A percentile compares a stretch with the other conserved stretches of the same genome.
These are phyloP conservation scores for Solanum chmielewskii DNA, from an alignment of 257 asterid species.

Conservation along the genomic window DNA sequence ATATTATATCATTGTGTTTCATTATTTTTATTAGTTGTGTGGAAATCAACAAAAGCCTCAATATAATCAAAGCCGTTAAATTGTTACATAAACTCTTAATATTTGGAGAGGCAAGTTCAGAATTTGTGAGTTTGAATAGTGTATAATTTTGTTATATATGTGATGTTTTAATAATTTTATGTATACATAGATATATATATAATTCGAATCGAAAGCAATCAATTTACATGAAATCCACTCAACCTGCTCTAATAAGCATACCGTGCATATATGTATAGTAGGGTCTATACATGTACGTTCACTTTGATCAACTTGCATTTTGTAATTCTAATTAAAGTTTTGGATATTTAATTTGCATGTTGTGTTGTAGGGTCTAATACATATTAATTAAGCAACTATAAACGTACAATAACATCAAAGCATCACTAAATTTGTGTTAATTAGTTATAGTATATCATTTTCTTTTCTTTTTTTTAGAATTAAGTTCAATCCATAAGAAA, in stretches of 20 bases:
- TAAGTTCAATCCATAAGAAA: neutral
- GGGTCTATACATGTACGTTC: neutral
- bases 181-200: too few species aligned
- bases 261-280: neutral
- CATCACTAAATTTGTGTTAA: neutral
- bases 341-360: neutral
- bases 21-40: neutral
- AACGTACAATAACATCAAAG: neutral
- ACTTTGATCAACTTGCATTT: neutral
- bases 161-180: too few species aligned
- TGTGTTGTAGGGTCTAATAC: neutral
- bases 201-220: neutral
- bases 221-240: neutral
- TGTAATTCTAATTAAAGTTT: neutral
- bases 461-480: too few species aligned
- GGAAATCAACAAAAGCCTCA: neutral
- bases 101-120: too few species aligned
- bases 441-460: neutral
- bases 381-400: neutral
- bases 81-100: too few species aligned
- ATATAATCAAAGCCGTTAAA: neutral
- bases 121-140: too few species aligned
- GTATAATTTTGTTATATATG: too few species aligned
- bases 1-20: neutral
- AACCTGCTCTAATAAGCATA: neutral